Conservation (phyloP, 768 basidiomycete species). For the Gelatoporia subvermispora region DNA sequence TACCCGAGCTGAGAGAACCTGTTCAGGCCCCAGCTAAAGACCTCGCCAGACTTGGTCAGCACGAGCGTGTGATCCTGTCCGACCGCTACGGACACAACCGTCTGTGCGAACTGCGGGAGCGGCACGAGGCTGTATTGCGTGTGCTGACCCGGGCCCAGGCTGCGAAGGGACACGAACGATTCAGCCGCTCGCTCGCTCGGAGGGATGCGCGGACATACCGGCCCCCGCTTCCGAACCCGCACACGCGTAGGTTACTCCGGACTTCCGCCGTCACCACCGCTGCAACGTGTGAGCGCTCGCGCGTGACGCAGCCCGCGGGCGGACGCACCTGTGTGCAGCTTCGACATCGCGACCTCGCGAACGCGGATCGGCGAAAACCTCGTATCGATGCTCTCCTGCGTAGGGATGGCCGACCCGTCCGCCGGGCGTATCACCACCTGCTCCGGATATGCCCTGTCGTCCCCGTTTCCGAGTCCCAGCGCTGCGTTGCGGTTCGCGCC, state of each 20-base stretch:
- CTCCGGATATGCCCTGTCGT: conserved; percentile 78
- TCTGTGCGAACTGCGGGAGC: conserved; percentile 48
- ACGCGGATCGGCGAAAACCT: conserved; percentile 63
- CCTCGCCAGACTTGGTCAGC: conserved; percentile 74
- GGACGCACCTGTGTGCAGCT: conserved; percentile 73
- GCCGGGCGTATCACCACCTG: conserved; percentile 10
- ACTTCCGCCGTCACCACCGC: conserved; percentile 69
- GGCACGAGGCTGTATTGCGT: conserved; percentile 63
- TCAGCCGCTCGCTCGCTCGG: not conserved
- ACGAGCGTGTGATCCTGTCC: conserved; percentile 95
- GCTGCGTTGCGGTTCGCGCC: conserved; percentile 81
- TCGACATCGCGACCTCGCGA: conserved; percentile 74
- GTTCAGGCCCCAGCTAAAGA: conserved; percentile 89
- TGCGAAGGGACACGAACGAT: conserved; percentile 20
- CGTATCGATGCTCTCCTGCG: conserved; percentile 27
- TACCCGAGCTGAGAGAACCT: conserved; percentile 90
- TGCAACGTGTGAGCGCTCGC: conserved; percentile 8
- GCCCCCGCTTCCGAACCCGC: conserved; percentile 87
- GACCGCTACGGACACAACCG: conserved; percentile 65
- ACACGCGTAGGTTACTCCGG: conserved; percentile 71
- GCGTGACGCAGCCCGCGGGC: not conserved
- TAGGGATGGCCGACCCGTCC: conserved; percentile 4
- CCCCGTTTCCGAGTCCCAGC: conserved; percentile 77
- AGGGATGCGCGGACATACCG: conserved; percentile 43
- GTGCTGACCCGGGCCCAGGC: conserved; percentile 71